A percentile compares a stretch with the other conserved stretches of the same genome.
Evolutionary conservation across 2,329 filamentous ascomycete genomes (phyloP).

Genomic region (Beauveria rudraprayagi): DNA sequence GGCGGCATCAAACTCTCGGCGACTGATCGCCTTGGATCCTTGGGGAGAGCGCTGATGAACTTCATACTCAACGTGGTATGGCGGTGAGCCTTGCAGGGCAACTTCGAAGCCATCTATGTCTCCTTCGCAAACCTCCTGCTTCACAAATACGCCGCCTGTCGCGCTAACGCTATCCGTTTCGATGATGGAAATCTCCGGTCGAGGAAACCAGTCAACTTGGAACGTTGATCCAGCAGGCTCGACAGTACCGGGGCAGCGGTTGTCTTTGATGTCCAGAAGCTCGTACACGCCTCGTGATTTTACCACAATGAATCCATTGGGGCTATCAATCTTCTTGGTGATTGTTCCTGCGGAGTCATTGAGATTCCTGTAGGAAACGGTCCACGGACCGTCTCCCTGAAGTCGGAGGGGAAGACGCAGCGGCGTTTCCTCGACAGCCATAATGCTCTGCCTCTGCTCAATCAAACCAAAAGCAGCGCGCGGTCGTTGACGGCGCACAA

Average conservation of each 20-base stretch:
- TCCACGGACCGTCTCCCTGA: slow-evolving; percentile 81
- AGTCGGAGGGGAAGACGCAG: slow-evolving; percentile 75
- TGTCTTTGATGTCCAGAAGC: slow-evolving; percentile 68
- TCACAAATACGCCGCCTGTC: slow-evolving; percentile 51
- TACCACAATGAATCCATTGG: slow-evolving; percentile 64
- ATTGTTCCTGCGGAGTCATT: slow-evolving; percentile 41
- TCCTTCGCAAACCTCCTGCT: slow-evolving; percentile 84
- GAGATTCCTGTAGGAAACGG: slow-evolving; percentile 63
- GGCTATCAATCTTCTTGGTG: slow-evolving; percentile 40
- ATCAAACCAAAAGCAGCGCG: slow-evolving; percentile 78
- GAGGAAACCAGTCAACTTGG: slow-evolving; percentile 74
- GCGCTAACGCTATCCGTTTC: slow-evolving; percentile 54
- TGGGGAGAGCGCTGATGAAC: slow-evolving; percentile 63
- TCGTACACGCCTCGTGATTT: slow-evolving; percentile 67
- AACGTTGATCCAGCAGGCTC: slow-evolving; percentile 69
- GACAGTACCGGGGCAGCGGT: slow-evolving; percentile 72
- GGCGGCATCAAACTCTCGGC: slow-evolving; percentile 68
- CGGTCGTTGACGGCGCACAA: slow-evolving; percentile 81
- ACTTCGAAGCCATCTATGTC: slow-evolving; percentile 87
- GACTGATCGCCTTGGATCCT: slow-evolving; percentile 55
- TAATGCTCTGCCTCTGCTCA: slow-evolving; percentile 67
- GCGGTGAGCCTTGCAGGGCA: slow-evolving; percentile 66
- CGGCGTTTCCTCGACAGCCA: slow-evolving; percentile 66
- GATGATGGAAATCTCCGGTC: slow-evolving; percentile 62
- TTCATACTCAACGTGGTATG: slow-evolving; percentile 77